phyloP scores from a whole-genome alignment of 176 grass and related monocot genomes.

The Leersia perrieri region DNA sequence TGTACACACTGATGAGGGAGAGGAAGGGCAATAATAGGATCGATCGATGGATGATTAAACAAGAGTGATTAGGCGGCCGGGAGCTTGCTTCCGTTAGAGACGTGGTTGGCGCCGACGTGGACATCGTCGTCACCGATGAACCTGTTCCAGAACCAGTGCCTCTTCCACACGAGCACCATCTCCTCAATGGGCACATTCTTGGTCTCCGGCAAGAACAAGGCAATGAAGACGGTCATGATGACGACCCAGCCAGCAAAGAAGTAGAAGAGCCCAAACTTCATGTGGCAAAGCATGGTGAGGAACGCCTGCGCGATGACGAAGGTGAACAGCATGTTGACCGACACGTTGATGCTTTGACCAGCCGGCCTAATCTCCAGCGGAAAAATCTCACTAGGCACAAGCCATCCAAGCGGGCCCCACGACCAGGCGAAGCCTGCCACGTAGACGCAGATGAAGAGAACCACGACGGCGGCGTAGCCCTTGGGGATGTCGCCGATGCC shows the following conservation, averaged over 20 bases:
- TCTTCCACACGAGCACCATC: constrained; percentile 87
- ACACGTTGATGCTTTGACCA: constrained; percentile 97
- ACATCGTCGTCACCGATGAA: constrained; percentile 61
- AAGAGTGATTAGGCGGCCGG: neutral
- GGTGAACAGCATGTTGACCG: constrained; percentile 98
- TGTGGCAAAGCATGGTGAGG: constrained; percentile 86
- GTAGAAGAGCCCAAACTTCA: constrained; percentile 96
- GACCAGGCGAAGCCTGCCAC: constrained; percentile 97
- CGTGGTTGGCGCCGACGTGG: constrained; percentile 36
- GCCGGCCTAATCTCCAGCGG: constrained; percentile 92
- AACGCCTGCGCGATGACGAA: constrained; percentile 88
- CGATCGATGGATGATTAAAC: too few relatives aligned
- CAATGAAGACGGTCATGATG: constrained; percentile 87
- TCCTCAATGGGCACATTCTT: constrained; percentile 99
- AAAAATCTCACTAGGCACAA: constrained; percentile 97
- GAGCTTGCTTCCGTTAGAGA: neutral
- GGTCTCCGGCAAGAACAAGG: constrained; percentile 87
- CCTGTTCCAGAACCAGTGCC: constrained; percentile 82
- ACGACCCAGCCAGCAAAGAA: constrained; percentile 91
- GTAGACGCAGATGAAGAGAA: constrained; percentile 88
- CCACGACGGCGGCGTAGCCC: constrained; percentile 58
- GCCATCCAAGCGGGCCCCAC: constrained; percentile 91
- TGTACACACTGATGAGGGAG: too few relatives aligned
- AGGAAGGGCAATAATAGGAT: too few relatives aligned
- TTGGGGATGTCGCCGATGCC: constrained; percentile 50